Evolutionary conservation across 169 alveolate genomes (phyloP), one percentile per base, ranked within the genome.

Genomic region (Besnoitia besnoiti): DNA sequence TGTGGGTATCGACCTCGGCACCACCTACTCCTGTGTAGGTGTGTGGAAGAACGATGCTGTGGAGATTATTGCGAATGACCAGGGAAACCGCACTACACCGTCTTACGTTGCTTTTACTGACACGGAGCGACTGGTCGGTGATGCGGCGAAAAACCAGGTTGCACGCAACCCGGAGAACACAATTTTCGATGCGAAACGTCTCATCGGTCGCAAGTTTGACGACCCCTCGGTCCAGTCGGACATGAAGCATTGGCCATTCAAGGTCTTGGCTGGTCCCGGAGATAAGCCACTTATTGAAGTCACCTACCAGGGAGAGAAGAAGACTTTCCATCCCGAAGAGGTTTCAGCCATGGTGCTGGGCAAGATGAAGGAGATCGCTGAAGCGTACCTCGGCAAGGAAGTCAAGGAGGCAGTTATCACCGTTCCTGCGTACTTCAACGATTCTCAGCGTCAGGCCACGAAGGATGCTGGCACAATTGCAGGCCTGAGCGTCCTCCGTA

Each of bases 381-480:
- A 99, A 92, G 96, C 98, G 37, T 99, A 97, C 95, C 96, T 98
- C 62, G 99, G 99, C 59, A 96, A 96, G 94, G 97, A 96, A 55
- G 99, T 98, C 37, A 97, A 97, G 90, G 97, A 98, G 90, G 99
- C 99, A 44, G 99, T 99, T 79, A 97, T 99, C 92, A 99, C 99
- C 33, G 99, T 98, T 46, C 99, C 99, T 39, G 99, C 99, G 55
- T 99, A 99, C 97, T 99, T 99, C 98, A 98, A 98, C 95, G 99
- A 99, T 94, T 98, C 99, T 33, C 99, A 99, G 97, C 98, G 99
- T 89, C 99, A 99, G 97, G 99, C 99, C 46, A 99, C 99, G 46
- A 99, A 99, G 96, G 99, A 98, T 37, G 99, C 99, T 35, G 99
- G 99, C 49, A 96, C 99, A 80, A 98, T 99, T 92, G 98, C 99